phyloP scores from a whole-genome alignment of 1,284 basidiomycete genomes.

The Leccinum fallax region DNA sequence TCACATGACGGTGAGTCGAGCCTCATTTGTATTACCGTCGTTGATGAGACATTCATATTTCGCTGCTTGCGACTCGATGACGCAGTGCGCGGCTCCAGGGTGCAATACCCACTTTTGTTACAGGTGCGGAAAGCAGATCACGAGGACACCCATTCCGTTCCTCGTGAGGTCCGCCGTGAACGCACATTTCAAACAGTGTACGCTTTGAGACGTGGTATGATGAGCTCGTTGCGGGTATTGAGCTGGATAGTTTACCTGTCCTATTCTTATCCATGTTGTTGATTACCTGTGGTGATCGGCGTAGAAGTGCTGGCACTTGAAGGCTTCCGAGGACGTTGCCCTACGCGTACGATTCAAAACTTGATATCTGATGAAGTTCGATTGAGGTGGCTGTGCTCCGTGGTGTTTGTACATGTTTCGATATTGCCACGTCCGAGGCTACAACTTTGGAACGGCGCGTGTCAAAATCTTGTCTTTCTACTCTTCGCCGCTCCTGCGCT shows the following conservation, averaged over 20 bases:
- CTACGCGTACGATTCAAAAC: background rate
- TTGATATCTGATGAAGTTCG: background rate
- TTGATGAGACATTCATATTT: background rate
- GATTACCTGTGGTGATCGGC: background rate
- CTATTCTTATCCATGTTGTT: background rate
- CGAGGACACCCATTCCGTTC: conserved; percentile 44
- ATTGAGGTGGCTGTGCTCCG: conserved; percentile 23
- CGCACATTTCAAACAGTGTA: conserved; percentile 45
- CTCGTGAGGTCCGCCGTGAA: conserved; percentile 48
- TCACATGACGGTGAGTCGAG: conserved; percentile 59
- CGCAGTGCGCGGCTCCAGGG: conserved; percentile 54
- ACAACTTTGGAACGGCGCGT: conserved; percentile 19
- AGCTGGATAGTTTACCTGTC: background rate
- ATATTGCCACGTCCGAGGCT: conserved; percentile 34
- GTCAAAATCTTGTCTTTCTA: conserved; percentile 21
- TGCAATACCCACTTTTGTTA: conserved; percentile 71
- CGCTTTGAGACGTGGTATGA: conserved; percentile 17
- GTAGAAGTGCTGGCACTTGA: background rate
- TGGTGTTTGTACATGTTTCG: conserved; percentile 35
- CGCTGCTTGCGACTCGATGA: background rate
- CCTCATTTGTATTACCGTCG: background rate
- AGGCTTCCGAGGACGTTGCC: background rate
- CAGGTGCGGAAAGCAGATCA: conserved; percentile 52
- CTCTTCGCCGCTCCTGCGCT: conserved; percentile 18
- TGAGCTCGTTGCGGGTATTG: background rate